These are phyloP conservation scores for Stagonosporopsis vannaccii DNA, from an alignment of 2,329 filamentous ascomycete species.

Conservation along the genomic window DNA sequence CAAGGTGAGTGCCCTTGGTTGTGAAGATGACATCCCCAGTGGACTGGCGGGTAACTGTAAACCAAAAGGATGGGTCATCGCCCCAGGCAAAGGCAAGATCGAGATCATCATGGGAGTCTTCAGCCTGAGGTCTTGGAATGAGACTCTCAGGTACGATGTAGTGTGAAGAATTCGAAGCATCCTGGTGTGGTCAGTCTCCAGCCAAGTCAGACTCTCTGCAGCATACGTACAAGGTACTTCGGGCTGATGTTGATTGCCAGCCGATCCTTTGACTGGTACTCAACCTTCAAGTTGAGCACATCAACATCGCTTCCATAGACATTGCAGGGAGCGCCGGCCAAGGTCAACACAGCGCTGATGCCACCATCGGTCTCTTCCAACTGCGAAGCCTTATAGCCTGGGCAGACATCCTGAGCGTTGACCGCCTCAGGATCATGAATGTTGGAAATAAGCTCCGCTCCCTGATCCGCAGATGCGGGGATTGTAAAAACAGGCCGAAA, in stretches of 20 bases:
- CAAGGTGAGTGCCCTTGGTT: conserved; percentile 68
- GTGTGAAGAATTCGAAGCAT: conserved; percentile 68
- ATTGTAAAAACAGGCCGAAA: conserved; percentile 48
- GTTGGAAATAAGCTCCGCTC: conserved; percentile 62
- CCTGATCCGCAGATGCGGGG: conserved; percentile 45
- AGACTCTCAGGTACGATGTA: conserved; percentile 71
- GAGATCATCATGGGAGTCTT: conserved; percentile 48
- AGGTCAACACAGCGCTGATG: conserved; percentile 59
- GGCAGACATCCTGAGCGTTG: conserved; percentile 69
- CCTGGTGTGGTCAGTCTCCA: conserved; percentile 36
- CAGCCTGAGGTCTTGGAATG: conserved; percentile 63
- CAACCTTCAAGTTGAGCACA: conserved; percentile 70
- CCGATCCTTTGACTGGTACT: conserved; percentile 70
- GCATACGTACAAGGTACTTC: conserved; percentile 59
- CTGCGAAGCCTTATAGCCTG: conserved; percentile 64
- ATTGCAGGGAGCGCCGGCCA: conserved; percentile 69
- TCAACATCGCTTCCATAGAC: conserved; percentile 79
- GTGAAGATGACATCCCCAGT: conserved; percentile 73
- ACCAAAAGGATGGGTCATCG: conserved; percentile 65
- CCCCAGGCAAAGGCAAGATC: conserved; percentile 61
- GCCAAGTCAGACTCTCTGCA: neutral
- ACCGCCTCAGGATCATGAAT: conserved; percentile 69
- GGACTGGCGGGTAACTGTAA: conserved; percentile 63
- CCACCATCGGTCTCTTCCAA: conserved; percentile 57
- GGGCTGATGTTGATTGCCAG: conserved; percentile 76